Evolutionary conservation across 331 rosid species (phyloP).

Genomic region (Arachis monticola): DNA sequence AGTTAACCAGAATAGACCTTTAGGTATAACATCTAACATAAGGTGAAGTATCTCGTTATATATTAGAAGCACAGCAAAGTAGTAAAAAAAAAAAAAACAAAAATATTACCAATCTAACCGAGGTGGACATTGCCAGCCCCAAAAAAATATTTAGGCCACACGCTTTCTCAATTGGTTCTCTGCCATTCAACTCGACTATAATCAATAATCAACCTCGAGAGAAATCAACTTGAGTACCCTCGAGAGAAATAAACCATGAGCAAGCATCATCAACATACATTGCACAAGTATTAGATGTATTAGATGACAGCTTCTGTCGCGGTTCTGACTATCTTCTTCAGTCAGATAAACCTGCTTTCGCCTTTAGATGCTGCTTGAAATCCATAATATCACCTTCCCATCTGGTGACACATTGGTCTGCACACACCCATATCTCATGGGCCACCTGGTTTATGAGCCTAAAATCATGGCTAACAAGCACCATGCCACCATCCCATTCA

Average conservation of each 20-base stretch:
- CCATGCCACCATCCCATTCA: slow-evolving; percentile 99
- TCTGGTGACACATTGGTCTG: slow-evolving; percentile 78
- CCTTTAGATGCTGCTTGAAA: slow-evolving; percentile 81
- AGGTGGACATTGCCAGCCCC: slow-evolving; percentile 39
- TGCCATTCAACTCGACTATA: slow-evolving; percentile 19
- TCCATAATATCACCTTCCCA: slow-evolving; percentile 98
- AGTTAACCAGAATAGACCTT: slow-evolving; percentile 12
- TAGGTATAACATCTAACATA: background rate
- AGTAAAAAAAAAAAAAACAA: background rate
- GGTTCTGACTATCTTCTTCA: slow-evolving; percentile 39
- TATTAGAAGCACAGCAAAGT: slow-evolving; percentile 29
- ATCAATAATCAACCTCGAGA: too few species aligned
- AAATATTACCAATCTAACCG: slow-evolving; percentile 31
- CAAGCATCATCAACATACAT: slow-evolving; percentile 37
- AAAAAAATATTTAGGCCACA: slow-evolving; percentile 33
- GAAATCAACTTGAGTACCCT: slow-evolving; percentile 3
- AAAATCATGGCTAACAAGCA: slow-evolving; percentile 97
- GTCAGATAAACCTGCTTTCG: slow-evolving; percentile 76
- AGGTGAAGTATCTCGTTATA: slow-evolving; percentile 19
- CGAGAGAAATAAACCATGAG: background rate
- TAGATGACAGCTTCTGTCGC: background rate
- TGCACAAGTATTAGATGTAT: slow-evolving; percentile 24
- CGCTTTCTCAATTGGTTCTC: slow-evolving; percentile 31
- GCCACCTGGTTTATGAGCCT: slow-evolving; percentile 99
- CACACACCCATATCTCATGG: slow-evolving; percentile 96